Evolutionary conservation across 345 rosid genomes (phyloP).

Genomic region (Moringa oleifera): DNA sequence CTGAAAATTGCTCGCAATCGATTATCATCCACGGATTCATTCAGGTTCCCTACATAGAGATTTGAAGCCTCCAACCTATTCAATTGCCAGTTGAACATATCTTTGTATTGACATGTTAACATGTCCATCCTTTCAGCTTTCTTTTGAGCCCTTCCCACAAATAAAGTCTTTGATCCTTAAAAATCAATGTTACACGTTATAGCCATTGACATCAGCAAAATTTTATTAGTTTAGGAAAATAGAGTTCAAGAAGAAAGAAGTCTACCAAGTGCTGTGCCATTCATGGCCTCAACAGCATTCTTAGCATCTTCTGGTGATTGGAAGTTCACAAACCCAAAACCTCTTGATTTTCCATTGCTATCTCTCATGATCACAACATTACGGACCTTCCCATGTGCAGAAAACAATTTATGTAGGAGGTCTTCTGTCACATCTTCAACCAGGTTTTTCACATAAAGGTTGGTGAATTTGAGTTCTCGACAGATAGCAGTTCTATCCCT

Average conservation of each 20-base stretch:
- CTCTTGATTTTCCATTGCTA: slow-evolving; percentile 49
- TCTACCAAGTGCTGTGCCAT: slow-evolving; percentile 39
- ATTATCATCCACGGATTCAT: slow-evolving; percentile 35
- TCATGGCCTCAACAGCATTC: slow-evolving; percentile 46
- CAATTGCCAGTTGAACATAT: slow-evolving; percentile 13
- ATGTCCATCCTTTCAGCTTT: slow-evolving; percentile 54
- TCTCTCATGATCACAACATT: slow-evolving; percentile 56
- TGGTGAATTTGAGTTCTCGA: slow-evolving; percentile 35
- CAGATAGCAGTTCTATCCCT: slow-evolving; percentile 31
- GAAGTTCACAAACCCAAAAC: slow-evolving; percentile 75
- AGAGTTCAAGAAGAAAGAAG: not conserved
- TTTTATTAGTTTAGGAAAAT: not conserved
- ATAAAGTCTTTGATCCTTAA: slow-evolving; percentile 43
- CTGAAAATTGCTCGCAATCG: slow-evolving; percentile 41
- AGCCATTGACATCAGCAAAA: not conserved
- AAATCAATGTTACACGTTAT: slow-evolving; percentile 1
- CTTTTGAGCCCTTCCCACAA: slow-evolving; percentile 59
- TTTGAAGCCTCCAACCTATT: slow-evolving; percentile 32
- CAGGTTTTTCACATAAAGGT: slow-evolving; percentile 66
- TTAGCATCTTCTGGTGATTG: slow-evolving; percentile 49
- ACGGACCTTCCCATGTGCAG: slow-evolving; percentile 49
- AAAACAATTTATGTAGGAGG: slow-evolving; percentile 39
- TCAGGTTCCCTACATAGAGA: slow-evolving; percentile 67
- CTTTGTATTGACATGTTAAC: slow-evolving; percentile 28
- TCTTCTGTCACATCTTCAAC: slow-evolving; percentile 39